Percentiles rank a stretch among this genome's conserved stretches.
phyloP scores from a whole-genome alignment of 108 stramenopile species.

The Schizochytrium sp. region DNA sequence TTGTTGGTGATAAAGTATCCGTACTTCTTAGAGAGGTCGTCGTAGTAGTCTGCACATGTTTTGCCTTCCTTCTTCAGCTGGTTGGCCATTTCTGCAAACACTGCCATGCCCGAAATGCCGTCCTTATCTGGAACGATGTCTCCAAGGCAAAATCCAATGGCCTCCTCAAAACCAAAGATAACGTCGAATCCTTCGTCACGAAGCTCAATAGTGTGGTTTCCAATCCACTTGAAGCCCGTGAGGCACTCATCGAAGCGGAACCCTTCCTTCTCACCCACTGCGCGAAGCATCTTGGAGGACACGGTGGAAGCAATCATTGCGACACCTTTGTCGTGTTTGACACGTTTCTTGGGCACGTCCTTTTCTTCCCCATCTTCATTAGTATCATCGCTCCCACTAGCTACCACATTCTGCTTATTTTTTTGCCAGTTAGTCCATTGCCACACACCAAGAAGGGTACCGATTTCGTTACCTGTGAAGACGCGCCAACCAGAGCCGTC shows the following conservation, averaged over 20 bases:
- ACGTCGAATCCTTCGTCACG: conserved; percentile 81
- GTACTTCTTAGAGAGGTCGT: conserved; percentile 85
- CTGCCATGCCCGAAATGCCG: conserved; percentile 70
- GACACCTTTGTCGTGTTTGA: background rate
- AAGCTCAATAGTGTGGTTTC: conserved; percentile 75
- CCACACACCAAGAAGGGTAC: conserved; percentile 89
- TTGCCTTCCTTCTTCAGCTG: conserved; percentile 77
- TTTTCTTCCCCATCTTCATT: background rate
- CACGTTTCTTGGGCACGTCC: background rate
- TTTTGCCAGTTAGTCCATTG: conserved; percentile 74
- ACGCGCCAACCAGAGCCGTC: conserved; percentile 83
- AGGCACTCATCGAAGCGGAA: conserved; percentile 93
- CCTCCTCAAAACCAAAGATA: conserved; percentile 94
- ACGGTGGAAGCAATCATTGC: conserved; percentile 92
- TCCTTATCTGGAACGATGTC: conserved; percentile 90
- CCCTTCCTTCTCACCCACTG: conserved; percentile 86
- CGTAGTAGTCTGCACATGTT: conserved; percentile 80
- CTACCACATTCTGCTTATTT: background rate
- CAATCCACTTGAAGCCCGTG: conserved; percentile 80
- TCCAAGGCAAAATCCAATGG: conserved; percentile 91
- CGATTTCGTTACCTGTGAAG: conserved; percentile 97
- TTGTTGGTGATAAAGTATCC: conserved; percentile 89
- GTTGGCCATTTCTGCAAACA: conserved; percentile 86
- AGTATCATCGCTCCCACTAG: conserved; percentile 71
- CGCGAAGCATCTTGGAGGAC: conserved; percentile 89